Percentiles rank a stretch among this genome's conserved stretches.
These are phyloP conservation scores for Clitoria ternatea DNA, from an alignment of 306 rosid species.

Conservation along the genomic window DNA sequence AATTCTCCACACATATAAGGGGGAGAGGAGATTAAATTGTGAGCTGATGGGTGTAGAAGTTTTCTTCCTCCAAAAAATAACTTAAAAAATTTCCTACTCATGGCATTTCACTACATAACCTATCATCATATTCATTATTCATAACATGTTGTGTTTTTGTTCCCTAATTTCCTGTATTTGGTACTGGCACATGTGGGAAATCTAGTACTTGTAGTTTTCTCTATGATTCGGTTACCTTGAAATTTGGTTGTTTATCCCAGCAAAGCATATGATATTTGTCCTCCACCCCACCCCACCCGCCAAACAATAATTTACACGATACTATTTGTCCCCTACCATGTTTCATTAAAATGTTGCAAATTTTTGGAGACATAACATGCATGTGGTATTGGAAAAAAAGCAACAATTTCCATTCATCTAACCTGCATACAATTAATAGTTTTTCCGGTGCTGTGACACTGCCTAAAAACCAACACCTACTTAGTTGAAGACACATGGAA, in stretches of 20 bases:
- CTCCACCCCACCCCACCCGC: background rate
- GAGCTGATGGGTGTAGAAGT: background rate
- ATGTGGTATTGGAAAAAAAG: background rate
- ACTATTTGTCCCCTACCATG: background rate
- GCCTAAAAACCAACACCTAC: background rate
- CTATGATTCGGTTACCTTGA: background rate
- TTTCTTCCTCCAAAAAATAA: background rate
- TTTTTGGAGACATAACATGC: background rate
- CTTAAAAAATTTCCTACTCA: background rate
- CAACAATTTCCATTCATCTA: background rate
- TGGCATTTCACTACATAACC: background rate
- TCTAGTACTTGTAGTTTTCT: background rate
- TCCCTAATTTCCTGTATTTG: background rate
- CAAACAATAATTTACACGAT: background rate
- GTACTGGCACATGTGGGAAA: background rate
- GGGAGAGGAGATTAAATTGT: background rate
- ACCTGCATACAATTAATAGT: background rate
- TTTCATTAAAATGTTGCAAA: background rate
- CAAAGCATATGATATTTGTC: conserved; percentile 7
- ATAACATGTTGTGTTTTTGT: background rate
- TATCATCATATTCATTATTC: background rate
- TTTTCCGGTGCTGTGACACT: background rate
- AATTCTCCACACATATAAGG: background rate
- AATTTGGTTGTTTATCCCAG: background rate
- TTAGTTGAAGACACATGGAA: conserved; percentile 4